phyloP scores from a whole-genome alignment of 2,329 filamentous ascomycete species.

The Phoma sp. region DNA sequence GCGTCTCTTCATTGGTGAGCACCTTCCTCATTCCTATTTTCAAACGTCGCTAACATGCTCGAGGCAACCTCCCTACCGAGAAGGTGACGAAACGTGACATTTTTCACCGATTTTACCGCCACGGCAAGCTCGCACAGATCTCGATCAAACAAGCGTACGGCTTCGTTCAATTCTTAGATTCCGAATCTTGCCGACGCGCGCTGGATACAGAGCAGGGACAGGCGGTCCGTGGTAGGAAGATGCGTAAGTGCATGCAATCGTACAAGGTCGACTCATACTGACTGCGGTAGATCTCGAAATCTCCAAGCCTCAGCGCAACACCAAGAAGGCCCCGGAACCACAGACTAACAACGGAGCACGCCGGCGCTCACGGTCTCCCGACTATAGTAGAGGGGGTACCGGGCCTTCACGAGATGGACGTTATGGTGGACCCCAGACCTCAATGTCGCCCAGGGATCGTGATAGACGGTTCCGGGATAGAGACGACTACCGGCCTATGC shows the following conservation, averaged over 20 bases:
- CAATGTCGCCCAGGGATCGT: slow-evolving; percentile 52
- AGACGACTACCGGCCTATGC: slow-evolving; percentile 65
- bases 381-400: slow-evolving; percentile 59
- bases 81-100: slow-evolving; percentile 93
- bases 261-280: slow-evolving; percentile 28
- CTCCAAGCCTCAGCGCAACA: slow-evolving; percentile 85
- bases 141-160: slow-evolving; percentile 97
- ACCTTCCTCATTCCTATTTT: not conserved
- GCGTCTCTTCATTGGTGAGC: slow-evolving; percentile 79
- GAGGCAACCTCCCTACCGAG: slow-evolving; percentile 90
- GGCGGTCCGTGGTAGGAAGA: slow-evolving; percentile 86
- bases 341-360: slow-evolving; percentile 46
- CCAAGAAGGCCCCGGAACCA: slow-evolving; percentile 60
- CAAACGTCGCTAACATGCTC: slow-evolving; percentile 19
- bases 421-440: slow-evolving; percentile 46
- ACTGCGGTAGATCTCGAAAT: slow-evolving; percentile 77
- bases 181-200: slow-evolving; percentile 75
- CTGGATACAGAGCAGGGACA: slow-evolving; percentile 80
- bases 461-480: slow-evolving; percentile 62
- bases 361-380: slow-evolving; percentile 69
- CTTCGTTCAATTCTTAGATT: slow-evolving; percentile 90
- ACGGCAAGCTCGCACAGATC: slow-evolving; percentile 89
- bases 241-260: slow-evolving; percentile 71
- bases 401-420: slow-evolving; percentile 52
- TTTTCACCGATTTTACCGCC: slow-evolving; percentile 86